These are phyloP conservation scores for Gyrodon lividus DNA, from an alignment of 768 basidiomycete genomes.

Conservation along the genomic window DNA sequence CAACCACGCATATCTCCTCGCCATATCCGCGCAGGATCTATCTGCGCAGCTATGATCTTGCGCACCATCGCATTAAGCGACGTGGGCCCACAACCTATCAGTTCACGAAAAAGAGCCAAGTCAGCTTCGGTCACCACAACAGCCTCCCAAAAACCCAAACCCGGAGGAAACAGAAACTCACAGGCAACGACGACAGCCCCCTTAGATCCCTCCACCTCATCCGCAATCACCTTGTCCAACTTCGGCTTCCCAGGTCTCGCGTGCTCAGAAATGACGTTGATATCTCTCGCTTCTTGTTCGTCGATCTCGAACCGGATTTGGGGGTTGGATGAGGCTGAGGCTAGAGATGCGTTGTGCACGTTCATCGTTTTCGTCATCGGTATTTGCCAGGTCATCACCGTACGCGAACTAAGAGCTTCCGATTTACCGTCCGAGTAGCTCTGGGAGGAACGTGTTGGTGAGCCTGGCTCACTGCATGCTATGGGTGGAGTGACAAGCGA, in stretches of 20 bases:
- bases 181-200: slow-evolving; percentile 69
- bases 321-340: background rate
- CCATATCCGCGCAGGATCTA: slow-evolving; percentile 51
- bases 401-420: slow-evolving; percentile 2
- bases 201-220: slow-evolving; percentile 56
- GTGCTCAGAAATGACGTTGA: slow-evolving; percentile 58
- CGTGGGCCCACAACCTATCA: slow-evolving; percentile 69
- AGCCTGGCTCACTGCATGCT: background rate
- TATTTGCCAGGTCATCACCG: background rate
- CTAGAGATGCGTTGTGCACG: background rate
- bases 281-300: slow-evolving; percentile 56
- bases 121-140: slow-evolving; percentile 5
- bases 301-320: slow-evolving; percentile 46
- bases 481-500: slow-evolving; percentile 1
- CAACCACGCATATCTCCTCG: slow-evolving; percentile 58
- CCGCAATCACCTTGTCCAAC: slow-evolving; percentile 57
- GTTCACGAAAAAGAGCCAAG: background rate
- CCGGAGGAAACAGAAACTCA: slow-evolving; percentile 37
- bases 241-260: slow-evolving; percentile 67
- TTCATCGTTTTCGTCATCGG: background rate
- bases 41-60: slow-evolving; percentile 59
- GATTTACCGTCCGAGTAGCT: slow-evolving; percentile 5
- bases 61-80: slow-evolving; percentile 69
- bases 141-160: too few species aligned
- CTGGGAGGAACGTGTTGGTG: background rate